Percentiles rank a stretch among this genome's conserved stretches.
These are phyloP conservation scores for Hyaloscypha finlandica DNA, from an alignment of 495 filamentous ascomycete species.

Conservation along the genomic window DNA sequence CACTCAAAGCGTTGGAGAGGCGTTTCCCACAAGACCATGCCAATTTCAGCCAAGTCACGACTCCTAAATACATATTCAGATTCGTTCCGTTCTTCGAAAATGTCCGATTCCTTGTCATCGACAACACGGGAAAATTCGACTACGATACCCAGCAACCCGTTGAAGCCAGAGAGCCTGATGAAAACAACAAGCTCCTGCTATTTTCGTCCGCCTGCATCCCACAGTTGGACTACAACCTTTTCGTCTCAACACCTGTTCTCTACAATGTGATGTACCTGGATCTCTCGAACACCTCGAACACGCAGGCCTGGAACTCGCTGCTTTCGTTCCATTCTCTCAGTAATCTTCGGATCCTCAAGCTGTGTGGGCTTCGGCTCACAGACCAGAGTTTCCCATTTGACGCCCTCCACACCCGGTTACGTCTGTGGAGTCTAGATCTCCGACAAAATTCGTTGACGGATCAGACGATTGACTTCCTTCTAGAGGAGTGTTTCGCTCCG, in stretches of 20 bases:
- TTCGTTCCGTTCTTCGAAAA: slow-evolving; percentile 2
- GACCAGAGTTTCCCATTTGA: neutral
- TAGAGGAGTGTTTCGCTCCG: neutral
- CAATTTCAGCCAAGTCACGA: neutral
- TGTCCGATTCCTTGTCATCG: slow-evolving; percentile 12
- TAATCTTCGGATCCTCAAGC: slow-evolving; percentile 29
- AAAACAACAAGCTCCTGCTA: neutral
- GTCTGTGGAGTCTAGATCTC: slow-evolving; percentile 30
- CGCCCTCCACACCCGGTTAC: neutral
- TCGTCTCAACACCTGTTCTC: neutral
- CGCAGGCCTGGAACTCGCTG: neutral
- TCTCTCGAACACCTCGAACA: slow-evolving; percentile 19
- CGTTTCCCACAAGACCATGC: neutral
- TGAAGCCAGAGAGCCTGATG: neutral
- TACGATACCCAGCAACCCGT: neutral
- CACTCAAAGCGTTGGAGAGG: neutral
- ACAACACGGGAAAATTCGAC: neutral
- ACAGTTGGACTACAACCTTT: neutral
- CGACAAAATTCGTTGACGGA: slow-evolving; percentile 27
- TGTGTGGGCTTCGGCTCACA: slow-evolving; percentile 22
- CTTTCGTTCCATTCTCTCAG: neutral
- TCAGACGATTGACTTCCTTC: slow-evolving; percentile 1
- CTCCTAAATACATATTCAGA: neutral
- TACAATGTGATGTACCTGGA: slow-evolving; percentile 27
- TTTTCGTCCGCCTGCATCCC: neutral